phyloP scores from a whole-genome alignment of 2,329 filamentous ascomycete genomes.

The Aspergillus costaricaensis region DNA sequence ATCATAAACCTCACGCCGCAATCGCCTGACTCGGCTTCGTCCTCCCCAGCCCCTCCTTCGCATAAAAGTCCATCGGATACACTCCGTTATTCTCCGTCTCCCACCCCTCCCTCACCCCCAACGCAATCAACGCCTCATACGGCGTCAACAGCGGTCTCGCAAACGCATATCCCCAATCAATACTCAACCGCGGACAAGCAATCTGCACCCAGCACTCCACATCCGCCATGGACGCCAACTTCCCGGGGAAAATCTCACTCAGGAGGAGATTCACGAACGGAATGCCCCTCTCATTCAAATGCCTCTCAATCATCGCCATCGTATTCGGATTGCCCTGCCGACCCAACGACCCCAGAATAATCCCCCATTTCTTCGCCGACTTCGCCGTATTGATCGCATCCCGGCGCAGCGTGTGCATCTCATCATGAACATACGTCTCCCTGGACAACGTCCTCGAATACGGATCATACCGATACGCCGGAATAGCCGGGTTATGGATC shows the following conservation, averaged over 20 bases:
- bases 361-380: slow-evolving; percentile 82
- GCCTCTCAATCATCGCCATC: slow-evolving; percentile 79
- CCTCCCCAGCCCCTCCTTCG: slow-evolving; percentile 83
- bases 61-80: slow-evolving; percentile 99
- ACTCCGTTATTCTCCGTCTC: slow-evolving; percentile 61
- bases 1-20: neutral
- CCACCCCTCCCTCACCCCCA: slow-evolving; percentile 78
- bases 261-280: slow-evolving; percentile 83
- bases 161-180: slow-evolving; percentile 99
- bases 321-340: slow-evolving; percentile 95
- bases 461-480: slow-evolving; percentile 94
- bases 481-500: slow-evolving; percentile 92
- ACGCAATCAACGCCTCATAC: slow-evolving; percentile 90
- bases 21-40: slow-evolving; percentile 46
- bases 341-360: slow-evolving; percentile 89
- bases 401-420: slow-evolving; percentile 80
- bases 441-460: slow-evolving; percentile 90
- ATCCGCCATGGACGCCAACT: slow-evolving; percentile 88
- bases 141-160: slow-evolving; percentile 84
- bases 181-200: slow-evolving; percentile 92
- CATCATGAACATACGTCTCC: slow-evolving; percentile 87
- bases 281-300: slow-evolving; percentile 70
- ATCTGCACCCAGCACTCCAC: slow-evolving; percentile 99
- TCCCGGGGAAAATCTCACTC: slow-evolving; percentile 95
- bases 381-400: slow-evolving; percentile 76